These are phyloP conservation scores for Candida rishiriensis DNA, from an alignment of 805 yeast species.

Conservation along the genomic window DNA sequence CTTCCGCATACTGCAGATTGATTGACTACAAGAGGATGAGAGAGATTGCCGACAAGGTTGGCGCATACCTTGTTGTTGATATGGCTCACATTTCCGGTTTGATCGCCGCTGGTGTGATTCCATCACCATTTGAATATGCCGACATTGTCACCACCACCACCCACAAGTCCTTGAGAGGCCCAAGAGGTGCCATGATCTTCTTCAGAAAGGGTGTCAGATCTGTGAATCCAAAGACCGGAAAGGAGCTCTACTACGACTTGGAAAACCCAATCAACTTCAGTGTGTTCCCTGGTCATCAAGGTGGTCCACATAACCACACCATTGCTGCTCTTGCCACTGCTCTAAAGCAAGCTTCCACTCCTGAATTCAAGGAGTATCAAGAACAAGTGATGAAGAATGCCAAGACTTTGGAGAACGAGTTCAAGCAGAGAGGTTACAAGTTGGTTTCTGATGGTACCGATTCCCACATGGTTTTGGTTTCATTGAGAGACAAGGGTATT, in stretches of 20 bases:
- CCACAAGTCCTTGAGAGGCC: constrained; percentile 97
- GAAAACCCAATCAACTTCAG: constrained; percentile 92
- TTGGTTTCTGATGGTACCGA: constrained; percentile 94
- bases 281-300: constrained; percentile 99
- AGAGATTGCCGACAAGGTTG: constrained; percentile 86
- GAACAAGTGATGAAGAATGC: constrained; percentile 79
- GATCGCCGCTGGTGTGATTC: constrained; percentile 90
- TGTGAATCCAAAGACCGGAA: constrained; percentile 71
- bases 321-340: constrained; percentile 96
- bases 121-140: constrained; percentile 88
- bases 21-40: constrained; percentile 89
- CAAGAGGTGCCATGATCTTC: constrained; percentile 98
- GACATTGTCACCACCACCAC: constrained; percentile 98
- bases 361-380: constrained; percentile 87
- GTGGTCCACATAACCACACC: constrained; percentile 99
- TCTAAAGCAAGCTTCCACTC: constrained; percentile 82
- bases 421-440: constrained; percentile 60
- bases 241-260: constrained; percentile 78
- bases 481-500: constrained; percentile 70
- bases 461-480: constrained; percentile 85
- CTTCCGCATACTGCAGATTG: constrained; percentile 90
- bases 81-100: constrained; percentile 98
- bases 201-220: constrained; percentile 91
- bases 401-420: constrained; percentile 64
- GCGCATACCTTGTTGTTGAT: constrained; percentile 88